Base-by-base conservation (phyloP, 805 yeast genomes). In the Saitoella complicata region DNA sequence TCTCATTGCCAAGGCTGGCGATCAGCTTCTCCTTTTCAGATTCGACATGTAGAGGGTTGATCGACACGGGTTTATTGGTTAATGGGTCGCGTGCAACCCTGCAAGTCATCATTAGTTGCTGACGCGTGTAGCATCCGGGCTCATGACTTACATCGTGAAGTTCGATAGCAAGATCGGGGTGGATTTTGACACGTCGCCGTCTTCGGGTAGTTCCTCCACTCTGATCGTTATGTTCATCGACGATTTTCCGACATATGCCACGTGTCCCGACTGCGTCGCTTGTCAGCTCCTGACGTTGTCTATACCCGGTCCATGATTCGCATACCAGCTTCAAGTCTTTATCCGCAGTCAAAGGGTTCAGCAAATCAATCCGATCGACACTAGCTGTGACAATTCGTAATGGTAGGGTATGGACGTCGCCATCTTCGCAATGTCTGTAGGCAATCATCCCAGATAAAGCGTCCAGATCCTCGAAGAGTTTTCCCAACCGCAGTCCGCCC, bases 181-280 rank as follows among this genome's bases (percentile, higher is more conserved):
- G 21, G 21, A 21, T 21, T 21, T 21, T 21, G 21, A 21, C 21
- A 4, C 84, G 29, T 83, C 77, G 41, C 81, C 78, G 31, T 76
- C 77, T 7, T 70, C 73, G 29, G 75, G 72, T 48, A 85, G 71
- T 2, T 91, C 77, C 51, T 84, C 81, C 1, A 95, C 97, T 57
- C 76, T 80, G 54, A 87, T 91, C 40, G 86, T 73, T 56, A 87
- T 87, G 63, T 87, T 96, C 95, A 87, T 87, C 1, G 95, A 86
- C 1, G 94, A 82, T 49, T 84, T 69, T 47, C 97, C 97, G 0
- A 95, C 87, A 84, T 94, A 87, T 6, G 93, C 78, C 38, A 86
- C 95, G 43, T 78, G 70, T n/a, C 97, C 97, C 32, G 91, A 21
- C 21, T 21, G 21, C 21, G 21, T 21, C 21, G 21, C 21, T 21